These are phyloP conservation scores for Leucosporidium yakuticum DNA, from an alignment of 768 basidiomycete genomes.

Conservation along the genomic window DNA sequence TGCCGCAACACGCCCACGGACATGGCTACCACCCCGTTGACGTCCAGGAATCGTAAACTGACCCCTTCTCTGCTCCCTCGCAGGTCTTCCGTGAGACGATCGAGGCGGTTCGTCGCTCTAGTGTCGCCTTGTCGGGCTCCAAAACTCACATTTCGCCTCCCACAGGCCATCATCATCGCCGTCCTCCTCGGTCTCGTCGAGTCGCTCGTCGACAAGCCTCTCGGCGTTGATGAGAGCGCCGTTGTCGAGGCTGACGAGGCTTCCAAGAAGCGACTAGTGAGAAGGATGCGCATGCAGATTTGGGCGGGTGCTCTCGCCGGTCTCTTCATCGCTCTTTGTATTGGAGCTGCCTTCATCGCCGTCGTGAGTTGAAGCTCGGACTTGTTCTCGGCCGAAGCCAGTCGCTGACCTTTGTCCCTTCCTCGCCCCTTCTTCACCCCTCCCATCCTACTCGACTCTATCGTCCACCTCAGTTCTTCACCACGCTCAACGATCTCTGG, in stretches of 20 bases:
- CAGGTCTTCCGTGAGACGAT: slow-evolving; percentile 58
- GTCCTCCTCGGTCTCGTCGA: slow-evolving; percentile 84
- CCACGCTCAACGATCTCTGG: slow-evolving; percentile 79
- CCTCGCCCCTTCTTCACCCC: background rate
- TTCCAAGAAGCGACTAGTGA: slow-evolving; percentile 47
- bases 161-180: slow-evolving; percentile 69
- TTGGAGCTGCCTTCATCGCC: slow-evolving; percentile 88
- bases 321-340: slow-evolving; percentile 67
- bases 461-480: slow-evolving; percentile 61
- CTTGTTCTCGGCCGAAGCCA: background rate
- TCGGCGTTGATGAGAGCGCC: background rate
- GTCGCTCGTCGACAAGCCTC: slow-evolving; percentile 55
- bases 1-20: too few relatives aligned
- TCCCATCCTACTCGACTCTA: background rate
- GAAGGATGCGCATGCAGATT: slow-evolving; percentile 55
- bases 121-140: slow-evolving; percentile 80
- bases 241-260: slow-evolving; percentile 4
- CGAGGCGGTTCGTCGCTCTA: slow-evolving; percentile 79
- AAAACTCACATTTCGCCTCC: background rate
- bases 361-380: slow-evolving; percentile 44
- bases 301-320: slow-evolving; percentile 53
- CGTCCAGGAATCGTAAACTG: too few relatives aligned
- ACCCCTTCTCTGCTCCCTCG: slow-evolving; percentile 33
- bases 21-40: too few relatives aligned
- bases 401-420: slow-evolving; percentile 15